Evolutionary conservation across 208 protist genomes (phyloP), one percentile per base, ranked within the genome.

Genomic region (Acanthamoeba triangularis): DNA sequence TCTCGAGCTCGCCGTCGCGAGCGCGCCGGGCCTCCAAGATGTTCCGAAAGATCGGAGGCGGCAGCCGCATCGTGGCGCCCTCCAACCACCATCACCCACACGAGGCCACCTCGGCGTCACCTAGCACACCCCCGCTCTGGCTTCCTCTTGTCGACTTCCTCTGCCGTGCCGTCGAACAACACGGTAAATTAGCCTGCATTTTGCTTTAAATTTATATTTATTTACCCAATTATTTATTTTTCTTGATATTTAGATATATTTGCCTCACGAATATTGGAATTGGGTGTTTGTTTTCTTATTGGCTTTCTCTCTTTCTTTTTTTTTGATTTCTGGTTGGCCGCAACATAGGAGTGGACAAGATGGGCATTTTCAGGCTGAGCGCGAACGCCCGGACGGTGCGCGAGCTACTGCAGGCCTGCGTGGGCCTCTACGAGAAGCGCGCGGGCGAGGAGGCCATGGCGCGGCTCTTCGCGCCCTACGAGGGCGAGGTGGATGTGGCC

Each of bases 331-430:
- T 52, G 11, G 0, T 2, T 14, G 52, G 18, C 2, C 52, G 6
- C 3, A 10, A 41, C 6, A 41, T 23, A 85, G 78, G 78, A 35
- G 47, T 25, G 6, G 11, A 85, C 18, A 85, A 85, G 8, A 85
- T 85, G 78, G 78, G 78, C 18, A 85, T 85, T 59, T 85, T 85
- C 30, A 25, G 78, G 78, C 30, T 85, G 78, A 85, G 78, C 44
- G 78, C 78, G 3, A 85, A 85, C 10, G 78, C 78, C 14, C 10
- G 78, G 1, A 49, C 47, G 16, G 78, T 85, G 78, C 78, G 78
- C 44, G 78, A 85, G 35, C n/a, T 85, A 23, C 37, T 85, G 44
- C 30, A 16, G 78, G 78, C 37, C 1, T 85, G 78, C 30, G 78
- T 59, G 16, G 78, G n/a, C 44, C 35, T 85, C 44, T 33, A 85